Conservation (phyloP, 2,329 filamentous ascomycete species). For the Leptographium lundbergii region DNA sequence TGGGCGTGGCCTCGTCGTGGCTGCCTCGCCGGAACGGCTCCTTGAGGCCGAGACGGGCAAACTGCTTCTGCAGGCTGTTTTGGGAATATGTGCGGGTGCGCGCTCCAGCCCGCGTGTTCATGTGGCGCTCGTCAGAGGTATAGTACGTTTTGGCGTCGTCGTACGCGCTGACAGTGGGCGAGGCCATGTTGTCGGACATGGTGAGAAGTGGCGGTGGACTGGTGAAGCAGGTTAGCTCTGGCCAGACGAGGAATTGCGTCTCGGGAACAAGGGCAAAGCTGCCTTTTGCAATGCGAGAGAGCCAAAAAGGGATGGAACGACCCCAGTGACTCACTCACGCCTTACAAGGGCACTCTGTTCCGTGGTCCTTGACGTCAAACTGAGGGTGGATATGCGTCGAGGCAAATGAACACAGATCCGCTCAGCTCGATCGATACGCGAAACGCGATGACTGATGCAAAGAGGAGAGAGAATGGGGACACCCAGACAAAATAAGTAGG, state of each 20-base stretch:
- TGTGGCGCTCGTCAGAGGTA: constrained; percentile 40
- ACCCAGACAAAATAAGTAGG: neutral
- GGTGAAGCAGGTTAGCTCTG: neutral
- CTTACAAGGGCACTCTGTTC: neutral
- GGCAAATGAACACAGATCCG: neutral
- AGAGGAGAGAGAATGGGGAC: neutral
- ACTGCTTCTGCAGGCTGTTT: constrained; percentile 41
- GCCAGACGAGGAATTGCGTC: neutral
- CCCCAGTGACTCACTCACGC: neutral
- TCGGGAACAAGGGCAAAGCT: neutral
- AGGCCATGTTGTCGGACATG: neutral
- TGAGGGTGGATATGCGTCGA: neutral
- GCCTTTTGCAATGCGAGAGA: neutral
- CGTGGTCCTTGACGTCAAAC: neutral
- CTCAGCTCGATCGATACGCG: neutral
- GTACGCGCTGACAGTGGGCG: constrained; percentile 25
- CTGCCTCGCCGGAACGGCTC: constrained; percentile 47
- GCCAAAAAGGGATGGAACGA: neutral
- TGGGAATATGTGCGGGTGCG: constrained; percentile 46
- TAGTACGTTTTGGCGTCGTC: constrained; percentile 50
- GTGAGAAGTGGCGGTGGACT: neutral
- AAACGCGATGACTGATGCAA: neutral
- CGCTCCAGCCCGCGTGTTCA: constrained; percentile 30
- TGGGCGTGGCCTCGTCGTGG: constrained; percentile 56
- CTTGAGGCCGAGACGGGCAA: constrained; percentile 36